phyloP scores from a whole-genome alignment of 1,139 yeast genomes.

The Kazachstania sp. region DNA sequence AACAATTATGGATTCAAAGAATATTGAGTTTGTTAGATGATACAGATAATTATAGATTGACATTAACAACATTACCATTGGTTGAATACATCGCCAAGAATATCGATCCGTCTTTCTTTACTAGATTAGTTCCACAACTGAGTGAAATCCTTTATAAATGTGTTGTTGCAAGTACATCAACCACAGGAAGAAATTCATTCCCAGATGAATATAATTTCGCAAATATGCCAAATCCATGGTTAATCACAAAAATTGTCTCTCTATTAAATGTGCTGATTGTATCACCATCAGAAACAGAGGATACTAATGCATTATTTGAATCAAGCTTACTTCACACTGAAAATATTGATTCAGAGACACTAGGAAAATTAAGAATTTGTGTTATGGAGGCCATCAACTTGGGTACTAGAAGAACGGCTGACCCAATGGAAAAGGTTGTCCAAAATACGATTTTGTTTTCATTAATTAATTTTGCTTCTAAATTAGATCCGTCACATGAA shows the following conservation, averaged over 20 bases:
- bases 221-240: conserved; percentile 80
- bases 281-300: conserved; percentile 15
- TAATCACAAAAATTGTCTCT: conserved; percentile 56
- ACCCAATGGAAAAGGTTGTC: conserved; percentile 56
- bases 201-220: conserved; percentile 60
- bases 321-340: conserved; percentile 13
- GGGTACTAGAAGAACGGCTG: conserved; percentile 32
- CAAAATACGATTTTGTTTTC: conserved; percentile 73
- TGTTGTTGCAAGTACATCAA: conserved; percentile 37
- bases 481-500: conserved; percentile 62
- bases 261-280: conserved; percentile 34
- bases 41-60: conserved; percentile 60
- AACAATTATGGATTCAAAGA: conserved; percentile 68
- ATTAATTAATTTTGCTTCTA: conserved; percentile 71
- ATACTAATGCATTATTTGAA: not conserved
- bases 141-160: conserved; percentile 43
- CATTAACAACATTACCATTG: conserved; percentile 57
- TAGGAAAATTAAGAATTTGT: conserved; percentile 44
- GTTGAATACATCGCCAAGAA: conserved; percentile 52
- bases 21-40: conserved; percentile 51
- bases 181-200: conserved; percentile 31
- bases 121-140: conserved; percentile 50
- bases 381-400: conserved; percentile 52
- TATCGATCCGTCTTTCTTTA: conserved; percentile 43
- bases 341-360: conserved; percentile 39